Base-by-base conservation (phyloP, 2,329 filamentous ascomycete species). In the Microascus cirrosus region DNA sequence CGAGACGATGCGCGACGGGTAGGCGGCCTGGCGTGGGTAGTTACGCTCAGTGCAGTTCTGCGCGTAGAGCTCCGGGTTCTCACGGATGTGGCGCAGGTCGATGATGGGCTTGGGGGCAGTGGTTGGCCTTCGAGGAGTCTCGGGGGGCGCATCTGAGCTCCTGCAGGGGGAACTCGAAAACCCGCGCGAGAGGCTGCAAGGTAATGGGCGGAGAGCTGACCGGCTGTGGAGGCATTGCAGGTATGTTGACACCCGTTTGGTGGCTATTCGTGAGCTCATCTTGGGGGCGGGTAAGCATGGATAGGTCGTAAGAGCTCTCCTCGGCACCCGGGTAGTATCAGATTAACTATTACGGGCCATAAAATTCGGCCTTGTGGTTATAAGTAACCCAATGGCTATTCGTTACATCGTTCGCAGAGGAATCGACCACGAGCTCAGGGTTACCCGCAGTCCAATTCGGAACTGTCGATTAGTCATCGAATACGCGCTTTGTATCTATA, bases 71-170 rank as follows among this genome's bases (percentile, higher is more conserved):
- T 86, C 82, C 18, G 88, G 83, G 71, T 95, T 89, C 67, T 90
- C 82, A 59, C 92, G 91, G 69, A 99, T 96, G 73, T 94, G 87
- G 70, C 90, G 93, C 68, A 95, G 80, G 74, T 96, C 88, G 63
- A 95, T 80, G 53, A 81, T 81, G 28, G 89, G 83, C 69, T 90
- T 93, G 12, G 90, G 91, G 15, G 89, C 91, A 56, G 81, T 85
- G 1, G 87, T 77, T 4, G 88, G 87, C 45, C 85, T 79, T 59
- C 69, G 70, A 52, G 60, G 57, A 53, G 7, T 22, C 35, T 68
- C 66, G 54, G 65, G 20, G n/a, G 45, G 20, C 45, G 45, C n/a
- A 22, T 50, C 45, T 2, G 45, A 50, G n/a, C 45, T 13, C 7
- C 12, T 20, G 12, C 5, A 15, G n/a, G 34, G 8, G 10, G 7